These are phyloP conservation scores for Diplodia intermedia DNA, from an alignment of 2,329 filamentous ascomycete genomes.

Conservation along the genomic window DNA sequence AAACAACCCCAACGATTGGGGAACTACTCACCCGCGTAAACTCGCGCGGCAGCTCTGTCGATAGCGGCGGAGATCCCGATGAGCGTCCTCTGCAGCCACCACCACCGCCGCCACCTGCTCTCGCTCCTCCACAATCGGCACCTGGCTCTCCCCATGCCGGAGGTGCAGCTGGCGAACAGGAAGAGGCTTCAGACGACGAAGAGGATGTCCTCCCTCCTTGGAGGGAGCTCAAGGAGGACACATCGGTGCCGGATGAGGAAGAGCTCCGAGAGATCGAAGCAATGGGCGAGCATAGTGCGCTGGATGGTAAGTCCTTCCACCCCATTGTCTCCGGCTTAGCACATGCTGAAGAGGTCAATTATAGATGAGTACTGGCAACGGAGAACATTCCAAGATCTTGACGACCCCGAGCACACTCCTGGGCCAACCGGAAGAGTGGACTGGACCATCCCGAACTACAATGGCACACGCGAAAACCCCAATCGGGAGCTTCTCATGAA, in stretches of 20 bases:
- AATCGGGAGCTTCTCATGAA: conserved; percentile 66
- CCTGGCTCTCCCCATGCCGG: conserved; percentile 14
- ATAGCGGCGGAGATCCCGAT: conserved; percentile 4
- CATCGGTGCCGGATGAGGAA: conserved; percentile 60
- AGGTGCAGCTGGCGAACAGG: conserved; percentile 19
- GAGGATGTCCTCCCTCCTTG: conserved; percentile 50
- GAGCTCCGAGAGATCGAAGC: conserved; percentile 65
- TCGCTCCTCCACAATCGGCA: conserved; percentile 1
- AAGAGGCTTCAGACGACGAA: conserved; percentile 47
- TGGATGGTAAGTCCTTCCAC: conserved; percentile 54
- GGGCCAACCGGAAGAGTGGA: conserved; percentile 63
- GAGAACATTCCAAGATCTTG: conserved; percentile 61
- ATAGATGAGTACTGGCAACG: conserved; percentile 65
- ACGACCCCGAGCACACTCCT: conserved; percentile 64
- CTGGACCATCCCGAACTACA: conserved; percentile 65
- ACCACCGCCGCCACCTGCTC: conserved; percentile 20
- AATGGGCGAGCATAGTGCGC: conserved; percentile 60
- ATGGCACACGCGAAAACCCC: conserved; percentile 66
- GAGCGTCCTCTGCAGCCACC: conserved; percentile 19
- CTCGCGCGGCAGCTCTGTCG: conserved; percentile 32
- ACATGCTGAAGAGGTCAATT: neutral
- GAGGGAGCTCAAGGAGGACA: conserved; percentile 64
- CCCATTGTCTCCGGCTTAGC: neutral
- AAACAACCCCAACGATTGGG: conserved; percentile 20
- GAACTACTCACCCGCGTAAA: conserved; percentile 30